Evolutionary conservation across 2,329 filamentous ascomycete species (phyloP).

Genomic region (Xylariaceae sp.): DNA sequence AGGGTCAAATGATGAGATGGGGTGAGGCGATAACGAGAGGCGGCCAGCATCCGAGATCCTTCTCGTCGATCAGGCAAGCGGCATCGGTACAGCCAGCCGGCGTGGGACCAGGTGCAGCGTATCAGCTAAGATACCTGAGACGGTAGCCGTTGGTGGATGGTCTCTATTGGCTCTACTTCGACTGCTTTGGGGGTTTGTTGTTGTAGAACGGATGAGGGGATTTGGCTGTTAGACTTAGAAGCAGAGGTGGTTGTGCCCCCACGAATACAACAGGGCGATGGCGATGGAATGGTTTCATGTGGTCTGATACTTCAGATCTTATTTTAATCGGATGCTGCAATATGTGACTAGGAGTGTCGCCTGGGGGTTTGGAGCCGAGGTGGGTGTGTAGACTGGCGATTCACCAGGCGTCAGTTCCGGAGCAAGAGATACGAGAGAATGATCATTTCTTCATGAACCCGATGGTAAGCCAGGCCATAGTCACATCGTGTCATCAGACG

Average conservation of each 20-base stretch:
- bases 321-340: background rate
- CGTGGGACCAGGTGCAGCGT: background rate
- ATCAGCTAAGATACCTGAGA: background rate
- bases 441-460: too few relatives aligned
- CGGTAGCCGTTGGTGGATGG: background rate
- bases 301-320: background rate
- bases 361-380: too few relatives aligned
- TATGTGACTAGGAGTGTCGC: too few relatives aligned
- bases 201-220: background rate
- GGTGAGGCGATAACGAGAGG: too few relatives aligned
- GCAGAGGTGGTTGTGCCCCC: background rate
- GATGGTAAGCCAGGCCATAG: too few relatives aligned
- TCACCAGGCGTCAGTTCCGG: too few relatives aligned
- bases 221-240: background rate
- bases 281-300: background rate
- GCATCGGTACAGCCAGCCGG: background rate
- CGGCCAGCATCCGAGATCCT: background rate
- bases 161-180: background rate
- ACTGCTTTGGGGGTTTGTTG: too few relatives aligned
- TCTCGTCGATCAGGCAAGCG: background rate
- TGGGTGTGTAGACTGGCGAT: too few relatives aligned
- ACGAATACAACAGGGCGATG: background rate
- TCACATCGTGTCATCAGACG: too few relatives aligned
- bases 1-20: too few relatives aligned
- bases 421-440: too few relatives aligned